These are phyloP conservation scores for Amauroascus verrucosus DNA, from an alignment of 2,329 filamentous ascomycete species.

Conservation along the genomic window DNA sequence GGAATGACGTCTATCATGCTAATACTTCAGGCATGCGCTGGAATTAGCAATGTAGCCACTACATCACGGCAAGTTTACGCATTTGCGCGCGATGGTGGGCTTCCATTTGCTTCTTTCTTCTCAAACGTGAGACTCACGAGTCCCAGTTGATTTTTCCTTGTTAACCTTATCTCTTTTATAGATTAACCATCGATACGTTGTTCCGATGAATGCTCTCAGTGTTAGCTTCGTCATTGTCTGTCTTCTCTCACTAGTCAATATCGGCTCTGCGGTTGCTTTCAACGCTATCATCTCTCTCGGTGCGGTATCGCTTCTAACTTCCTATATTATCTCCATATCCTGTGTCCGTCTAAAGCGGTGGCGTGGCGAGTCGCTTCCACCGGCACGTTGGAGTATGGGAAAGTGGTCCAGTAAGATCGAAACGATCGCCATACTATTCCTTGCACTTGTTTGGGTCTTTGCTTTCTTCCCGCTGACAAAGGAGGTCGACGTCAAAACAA, in stretches of 20 bases:
- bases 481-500: conserved; percentile 6
- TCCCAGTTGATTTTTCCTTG: not conserved
- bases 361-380: conserved; percentile 34
- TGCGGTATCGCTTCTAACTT: conserved; percentile 30
- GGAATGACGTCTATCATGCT: conserved; percentile 27
- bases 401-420: conserved; percentile 23
- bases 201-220: conserved; percentile 23
- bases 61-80: conserved; percentile 27
- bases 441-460: conserved; percentile 14
- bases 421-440: conserved; percentile 13
- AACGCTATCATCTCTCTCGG: conserved; percentile 35
- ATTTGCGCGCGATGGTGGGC: conserved; percentile 29
- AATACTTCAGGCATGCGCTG: conserved; percentile 23
- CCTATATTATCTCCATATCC: conserved; percentile 39
- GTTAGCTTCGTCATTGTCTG: conserved; percentile 22
- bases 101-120: conserved; percentile 25
- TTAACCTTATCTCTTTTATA: not conserved
- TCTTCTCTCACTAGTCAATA: conserved; percentile 41
- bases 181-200: conserved; percentile 14
- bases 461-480: conserved; percentile 15
- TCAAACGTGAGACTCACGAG: conserved; percentile 3
- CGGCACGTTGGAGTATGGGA: conserved; percentile 39
- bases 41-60: conserved; percentile 27
- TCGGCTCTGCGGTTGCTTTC: conserved; percentile 38
- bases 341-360: conserved; percentile 38